phyloP scores from a whole-genome alignment of 2,329 filamentous ascomycete genomes.

The Pseudofabraea citricarpa region DNA sequence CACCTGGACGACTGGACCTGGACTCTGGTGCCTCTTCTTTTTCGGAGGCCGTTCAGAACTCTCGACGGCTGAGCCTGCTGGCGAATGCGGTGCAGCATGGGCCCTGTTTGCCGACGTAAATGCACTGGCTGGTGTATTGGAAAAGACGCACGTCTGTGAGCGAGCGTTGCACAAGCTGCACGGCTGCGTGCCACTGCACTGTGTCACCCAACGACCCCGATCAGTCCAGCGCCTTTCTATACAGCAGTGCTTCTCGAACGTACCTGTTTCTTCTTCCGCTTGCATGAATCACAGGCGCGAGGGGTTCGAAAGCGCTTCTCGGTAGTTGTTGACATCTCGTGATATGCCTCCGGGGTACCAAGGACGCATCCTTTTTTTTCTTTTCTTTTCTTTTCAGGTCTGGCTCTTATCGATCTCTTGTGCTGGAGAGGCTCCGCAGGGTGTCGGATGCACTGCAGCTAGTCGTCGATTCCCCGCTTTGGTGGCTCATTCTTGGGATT shows the following conservation, averaged over 20 bases:
- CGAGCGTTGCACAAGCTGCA: constrained; percentile 6
- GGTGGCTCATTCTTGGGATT: too few relatives aligned
- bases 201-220: too few relatives aligned
- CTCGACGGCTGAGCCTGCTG: not conserved
- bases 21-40: constrained; percentile 17
- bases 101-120: not conserved
- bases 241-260: too few relatives aligned
- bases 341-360: too few relatives aligned
- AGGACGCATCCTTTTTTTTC: too few relatives aligned
- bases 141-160: constrained; percentile 4
- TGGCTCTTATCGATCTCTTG: too few relatives aligned
- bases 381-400: too few relatives aligned
- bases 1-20: not conserved
- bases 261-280: constrained; percentile 23
- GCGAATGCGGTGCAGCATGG: not conserved
- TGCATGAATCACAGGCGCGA: constrained; percentile 22
- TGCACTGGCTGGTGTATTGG: not conserved
- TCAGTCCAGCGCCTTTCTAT: too few relatives aligned
- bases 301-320: constrained; percentile 20
- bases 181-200: constrained; percentile 8
- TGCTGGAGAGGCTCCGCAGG: too few relatives aligned
- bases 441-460: not conserved
- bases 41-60: constrained; percentile 1
- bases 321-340: constrained; percentile 7
- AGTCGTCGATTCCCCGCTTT: not conserved